Conservation (phyloP, 345 rosid species). For the Eucalyptus erythrocorys region DNA sequence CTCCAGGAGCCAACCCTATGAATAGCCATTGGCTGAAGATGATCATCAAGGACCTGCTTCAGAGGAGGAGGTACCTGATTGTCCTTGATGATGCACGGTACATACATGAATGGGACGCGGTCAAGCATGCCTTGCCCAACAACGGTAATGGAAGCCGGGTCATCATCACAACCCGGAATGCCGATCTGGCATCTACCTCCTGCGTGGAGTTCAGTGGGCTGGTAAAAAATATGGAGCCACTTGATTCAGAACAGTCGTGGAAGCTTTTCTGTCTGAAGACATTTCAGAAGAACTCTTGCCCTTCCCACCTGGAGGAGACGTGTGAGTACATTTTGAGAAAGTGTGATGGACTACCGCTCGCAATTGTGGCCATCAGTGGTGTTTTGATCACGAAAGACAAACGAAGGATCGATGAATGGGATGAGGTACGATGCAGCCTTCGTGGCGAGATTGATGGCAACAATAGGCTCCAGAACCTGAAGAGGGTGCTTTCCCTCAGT, state of each 20-base stretch:
- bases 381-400: constrained; percentile 12
- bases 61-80: constrained; percentile 13
- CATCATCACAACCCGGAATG: constrained; percentile 16
- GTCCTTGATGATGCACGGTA: constrained; percentile 20
- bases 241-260: constrained; percentile 12
- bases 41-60: constrained; percentile 4
- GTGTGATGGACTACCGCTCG: constrained; percentile 29
- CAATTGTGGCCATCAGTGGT: constrained; percentile 34
- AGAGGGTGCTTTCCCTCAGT: constrained; percentile 24
- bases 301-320: constrained; percentile 9
- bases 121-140: constrained; percentile 17
- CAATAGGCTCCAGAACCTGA: constrained; percentile 6
- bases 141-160: constrained; percentile 13
- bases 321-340: constrained; percentile 9
- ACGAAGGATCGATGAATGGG: constrained; percentile 17
- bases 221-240: constrained; percentile 8
- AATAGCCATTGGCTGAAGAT: not conserved
- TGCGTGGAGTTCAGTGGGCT: constrained; percentile 3
- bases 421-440: constrained; percentile 4
- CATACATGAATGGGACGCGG: constrained; percentile 12
- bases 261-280: constrained; percentile 20
- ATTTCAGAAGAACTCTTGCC: constrained; percentile 9
- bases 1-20: constrained; percentile 16
- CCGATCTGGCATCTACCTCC: constrained; percentile 3
- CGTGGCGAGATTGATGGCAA: constrained; percentile 14